Conservation (phyloP, 2,329 filamentous ascomycete genomes). For the Didymellaceae sp. region DNA sequence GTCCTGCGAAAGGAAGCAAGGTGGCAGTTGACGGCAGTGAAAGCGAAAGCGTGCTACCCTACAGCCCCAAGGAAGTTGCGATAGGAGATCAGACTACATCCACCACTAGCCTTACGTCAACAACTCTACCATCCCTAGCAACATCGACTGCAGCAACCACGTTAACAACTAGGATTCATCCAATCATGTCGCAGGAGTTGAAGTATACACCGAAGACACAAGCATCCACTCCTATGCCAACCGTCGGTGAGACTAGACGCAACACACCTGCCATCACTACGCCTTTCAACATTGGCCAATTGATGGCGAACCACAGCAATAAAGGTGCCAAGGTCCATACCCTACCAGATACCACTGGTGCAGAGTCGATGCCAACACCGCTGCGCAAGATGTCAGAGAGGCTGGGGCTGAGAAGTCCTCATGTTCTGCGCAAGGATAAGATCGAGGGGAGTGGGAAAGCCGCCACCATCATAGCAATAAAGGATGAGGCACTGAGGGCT, state of each 20-base stretch:
- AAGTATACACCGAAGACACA: background rate
- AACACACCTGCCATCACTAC: background rate
- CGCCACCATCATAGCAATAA: background rate
- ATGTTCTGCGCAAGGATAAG: background rate
- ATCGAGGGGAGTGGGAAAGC: background rate
- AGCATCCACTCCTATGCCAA: background rate
- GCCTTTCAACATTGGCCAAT: slow-evolving; percentile 21
- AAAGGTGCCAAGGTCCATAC: background rate
- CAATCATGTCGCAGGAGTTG: background rate
- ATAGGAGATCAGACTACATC: background rate
- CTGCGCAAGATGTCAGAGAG: slow-evolving; percentile 23
- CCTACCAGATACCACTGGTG: background rate
- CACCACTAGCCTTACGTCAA: background rate
- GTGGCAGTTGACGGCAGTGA: background rate
- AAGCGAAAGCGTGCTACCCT: background rate
- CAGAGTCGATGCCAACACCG: slow-evolving; percentile 24
- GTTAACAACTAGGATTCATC: no score
- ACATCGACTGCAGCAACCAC: no score
- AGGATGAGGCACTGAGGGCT: background rate
- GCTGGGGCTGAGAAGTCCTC: slow-evolving; percentile 14
- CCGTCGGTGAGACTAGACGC: background rate
- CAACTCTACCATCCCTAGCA: background rate
- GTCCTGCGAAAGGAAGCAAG: background rate
- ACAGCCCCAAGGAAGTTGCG: background rate
- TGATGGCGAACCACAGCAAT: slow-evolving; percentile 21